Evolutionary conservation across 306 rosid genomes (phyloP), one percentile per base, ranked within the genome.

Genomic region (Geum urbanum): DNA sequence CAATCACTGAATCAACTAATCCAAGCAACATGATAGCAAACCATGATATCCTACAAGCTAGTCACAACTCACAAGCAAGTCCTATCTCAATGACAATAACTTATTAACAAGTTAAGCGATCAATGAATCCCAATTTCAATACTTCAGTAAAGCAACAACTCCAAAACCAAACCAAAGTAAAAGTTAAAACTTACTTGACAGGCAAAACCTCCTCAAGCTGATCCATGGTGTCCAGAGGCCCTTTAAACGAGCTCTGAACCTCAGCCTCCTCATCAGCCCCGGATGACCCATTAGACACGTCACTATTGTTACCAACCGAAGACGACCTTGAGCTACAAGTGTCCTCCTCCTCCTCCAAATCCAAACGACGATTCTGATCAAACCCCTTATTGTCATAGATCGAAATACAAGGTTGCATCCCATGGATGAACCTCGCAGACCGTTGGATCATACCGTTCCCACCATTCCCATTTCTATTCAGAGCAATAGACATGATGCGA

Each of bases 141-240:
- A 48, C n/a, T 35, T 22, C 45, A 58, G 39, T 20, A 58, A 49
- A 68, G 44, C 24, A 15, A 71, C 44, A 71, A 47, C 15, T 70
- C 44, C 44, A 3, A 44, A 35, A 44, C 0, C 67, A 69, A 70
- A 64, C 67, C 61, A 52, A 58, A 66, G 53, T 2, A 71, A 66
- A 76, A 67, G 60, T 11, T 10, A 47, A 47, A 43, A 74, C 91
- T 47, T 71, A 90, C 95, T 88, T 90, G 77, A 80, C 64, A 0
- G 95, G 96, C n/a, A 90, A 86, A 74, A 74, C 95, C 15, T 84
- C 77, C 73, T 84, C 88, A 10, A 90, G 81, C 79, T 70, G 87
- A 37, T 83, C 83, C 41, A 90, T 75, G 70, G 86, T 79, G 65
- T 86, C 96, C 76, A 90, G 69, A 10, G 91, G 86, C 16, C 88